phyloP scores from a whole-genome alignment of 2,329 filamentous ascomycete species.

The Dactylellina haptotyla region DNA sequence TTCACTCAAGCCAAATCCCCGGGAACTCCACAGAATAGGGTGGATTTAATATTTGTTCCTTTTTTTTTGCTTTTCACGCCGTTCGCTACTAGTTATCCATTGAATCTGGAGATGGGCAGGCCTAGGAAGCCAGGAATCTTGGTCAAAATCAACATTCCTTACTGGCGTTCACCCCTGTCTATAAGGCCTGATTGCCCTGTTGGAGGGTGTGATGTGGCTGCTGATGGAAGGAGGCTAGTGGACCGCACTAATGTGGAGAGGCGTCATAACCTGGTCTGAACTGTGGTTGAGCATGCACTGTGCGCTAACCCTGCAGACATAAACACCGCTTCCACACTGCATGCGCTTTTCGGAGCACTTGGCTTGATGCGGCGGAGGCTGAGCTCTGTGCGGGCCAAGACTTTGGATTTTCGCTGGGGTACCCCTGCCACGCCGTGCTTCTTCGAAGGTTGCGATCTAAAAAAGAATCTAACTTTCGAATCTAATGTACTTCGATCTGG shows the following conservation, averaged over 20 bases:
- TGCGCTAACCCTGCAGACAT: conserved; percentile 41
- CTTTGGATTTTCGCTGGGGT: background rate
- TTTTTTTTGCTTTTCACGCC: conserved; percentile 24
- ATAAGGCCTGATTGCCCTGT: background rate
- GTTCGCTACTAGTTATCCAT: background rate
- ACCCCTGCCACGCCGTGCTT: background rate
- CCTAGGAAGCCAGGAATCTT: conserved; percentile 45
- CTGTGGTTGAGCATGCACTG: too few species aligned
- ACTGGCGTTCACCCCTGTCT: conserved; percentile 9
- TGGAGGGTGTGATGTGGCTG: conserved; percentile 36
- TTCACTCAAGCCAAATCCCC: conserved; percentile 50
- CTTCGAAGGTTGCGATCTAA: background rate
- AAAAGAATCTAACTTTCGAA: background rate
- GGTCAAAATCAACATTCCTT: conserved; percentile 53
- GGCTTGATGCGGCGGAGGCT: conserved; percentile 52
- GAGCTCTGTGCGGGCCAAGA: conserved; percentile 47
- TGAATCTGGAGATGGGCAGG: background rate
- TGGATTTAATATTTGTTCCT: conserved; percentile 9
- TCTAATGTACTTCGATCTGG: background rate
- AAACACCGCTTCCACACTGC: background rate
- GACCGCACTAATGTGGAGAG: background rate
- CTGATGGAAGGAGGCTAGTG: conserved; percentile 38
- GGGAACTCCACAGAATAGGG: conserved; percentile 18
- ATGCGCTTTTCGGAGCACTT: conserved; percentile 41
- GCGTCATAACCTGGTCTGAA: conserved; percentile 14